These are phyloP conservation scores for Tardiomyces digboiensis DNA, from an alignment of 1,139 yeast genomes.

Conservation along the genomic window DNA sequence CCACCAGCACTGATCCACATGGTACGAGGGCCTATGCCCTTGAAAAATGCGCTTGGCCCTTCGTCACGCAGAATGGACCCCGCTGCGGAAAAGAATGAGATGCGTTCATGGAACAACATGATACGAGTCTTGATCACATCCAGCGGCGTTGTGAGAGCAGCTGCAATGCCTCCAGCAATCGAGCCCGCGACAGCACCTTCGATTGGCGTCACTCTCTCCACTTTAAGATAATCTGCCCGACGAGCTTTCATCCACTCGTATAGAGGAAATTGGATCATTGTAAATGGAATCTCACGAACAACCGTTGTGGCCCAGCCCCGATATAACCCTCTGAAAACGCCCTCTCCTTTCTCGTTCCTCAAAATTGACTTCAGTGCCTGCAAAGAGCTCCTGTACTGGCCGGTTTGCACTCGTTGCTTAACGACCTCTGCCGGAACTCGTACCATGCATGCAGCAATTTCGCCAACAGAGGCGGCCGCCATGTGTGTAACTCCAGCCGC, in stretches of 20 bases:
- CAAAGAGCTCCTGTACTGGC: constrained; percentile 48
- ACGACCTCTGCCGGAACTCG: constrained; percentile 97
- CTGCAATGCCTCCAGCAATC: constrained; percentile 90
- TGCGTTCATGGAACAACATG: constrained; percentile 57
- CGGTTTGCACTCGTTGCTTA: constrained; percentile 89
- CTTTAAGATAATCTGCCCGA: constrained; percentile 23
- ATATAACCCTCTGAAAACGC: constrained; percentile 66
- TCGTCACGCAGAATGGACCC: constrained; percentile 46
- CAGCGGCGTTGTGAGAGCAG: constrained; percentile 87
- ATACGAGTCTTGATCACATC: constrained; percentile 89
- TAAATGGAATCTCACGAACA: constrained; percentile 92
- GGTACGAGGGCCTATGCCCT: constrained; percentile 90
- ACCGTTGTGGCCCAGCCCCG: constrained; percentile 93
- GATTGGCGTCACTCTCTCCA: constrained; percentile 41
- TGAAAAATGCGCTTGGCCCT: constrained; percentile 58
- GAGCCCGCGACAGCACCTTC: constrained; percentile 95
- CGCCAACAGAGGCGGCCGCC: constrained; percentile 85
- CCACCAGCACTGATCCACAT: constrained; percentile 99
- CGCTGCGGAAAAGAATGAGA: constrained; percentile 40
- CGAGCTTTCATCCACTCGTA: constrained; percentile 71
- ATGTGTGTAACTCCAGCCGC: constrained; percentile 53
- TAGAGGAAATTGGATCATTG: constrained; percentile 88
- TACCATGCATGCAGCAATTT: constrained; percentile 84
- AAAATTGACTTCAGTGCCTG: constrained; percentile 57
- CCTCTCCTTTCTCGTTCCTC: constrained; percentile 61